phyloP scores from a whole-genome alignment of 31 red algal species.

The Endocladia muricata region DNA sequence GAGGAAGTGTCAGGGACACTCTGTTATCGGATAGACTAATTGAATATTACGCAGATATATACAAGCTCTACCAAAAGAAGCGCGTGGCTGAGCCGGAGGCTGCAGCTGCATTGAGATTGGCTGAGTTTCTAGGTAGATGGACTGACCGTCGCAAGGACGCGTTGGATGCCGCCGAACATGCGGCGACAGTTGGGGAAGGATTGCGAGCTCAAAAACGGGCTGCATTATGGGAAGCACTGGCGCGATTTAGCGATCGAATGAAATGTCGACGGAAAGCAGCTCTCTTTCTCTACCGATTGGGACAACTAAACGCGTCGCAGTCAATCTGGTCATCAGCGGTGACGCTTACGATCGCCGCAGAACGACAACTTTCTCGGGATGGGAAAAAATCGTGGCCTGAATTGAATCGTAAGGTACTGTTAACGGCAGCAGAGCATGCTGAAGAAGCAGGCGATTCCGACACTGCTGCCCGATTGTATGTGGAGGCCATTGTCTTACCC shows the following conservation, averaged over 20 bases:
- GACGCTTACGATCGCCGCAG: conserved; percentile 52
- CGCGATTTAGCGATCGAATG: conserved; percentile 54
- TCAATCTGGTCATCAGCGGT: conserved; percentile 43
- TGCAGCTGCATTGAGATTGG: conserved; percentile 60
- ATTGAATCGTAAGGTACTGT: conserved; percentile 50
- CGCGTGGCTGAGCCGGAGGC: conserved; percentile 62
- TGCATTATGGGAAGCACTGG: conserved; percentile 68
- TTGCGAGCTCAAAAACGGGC: conserved; percentile 40
- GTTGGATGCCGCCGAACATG: conserved; percentile 63
- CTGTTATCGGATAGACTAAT: conserved; percentile 45
- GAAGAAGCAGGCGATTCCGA: conserved; percentile 46
- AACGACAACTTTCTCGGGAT: conserved; percentile 43
- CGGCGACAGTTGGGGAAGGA: conserved; percentile 64
- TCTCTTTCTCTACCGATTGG: conserved; percentile 63
- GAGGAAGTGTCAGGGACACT: conserved; percentile 26
- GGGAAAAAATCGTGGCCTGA: conserved; percentile 40
- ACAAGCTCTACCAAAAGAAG: conserved; percentile 78
- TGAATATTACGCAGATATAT: conserved; percentile 69
- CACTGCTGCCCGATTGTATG: conserved; percentile 43
- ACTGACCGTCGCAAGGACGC: conserved; percentile 58
- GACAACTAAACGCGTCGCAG: conserved; percentile 39
- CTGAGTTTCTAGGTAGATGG: conserved; percentile 53
- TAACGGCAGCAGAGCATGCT: conserved; percentile 47
- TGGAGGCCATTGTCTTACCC: conserved; percentile 45
- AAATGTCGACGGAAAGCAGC: conserved; percentile 58